Base-by-base conservation (phyloP, 257 asterid genomes). In the Jacaranda copaia region DNA sequence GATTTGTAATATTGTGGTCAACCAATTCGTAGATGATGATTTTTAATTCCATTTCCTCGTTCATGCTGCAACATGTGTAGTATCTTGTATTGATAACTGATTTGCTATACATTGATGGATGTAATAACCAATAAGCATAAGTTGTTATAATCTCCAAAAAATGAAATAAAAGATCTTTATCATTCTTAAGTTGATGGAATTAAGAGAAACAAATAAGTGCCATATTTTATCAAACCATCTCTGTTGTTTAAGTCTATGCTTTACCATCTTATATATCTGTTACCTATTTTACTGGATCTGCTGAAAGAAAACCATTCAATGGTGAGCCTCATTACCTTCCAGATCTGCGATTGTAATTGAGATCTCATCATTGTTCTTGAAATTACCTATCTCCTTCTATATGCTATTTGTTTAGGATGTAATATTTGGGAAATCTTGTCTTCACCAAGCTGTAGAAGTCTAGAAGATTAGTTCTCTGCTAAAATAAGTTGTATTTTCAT, bases 221-320 rank as follows among this genome's bases (percentile, higher is more conserved):
- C 35, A 48, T 69, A 56, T 74, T 65, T 48, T 7, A 62, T 65
- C 25, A 38, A 40, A 75, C 61, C 38, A 18, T 67, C 63, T 55
- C 19, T 25, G 5, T 58, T 66, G 61, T 67, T 71, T 36, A 57
- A 15, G 32, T 45, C 46, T 60, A 48, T 80, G 72, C n/a, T 72
- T 66, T 70, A 72, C 72, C 72, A 65, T 80, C 78, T 78, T 70
- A 78, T 53, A 45, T 72, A 15, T 73, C 55, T n/a, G n/a, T 81
- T n/a, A 25, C 74, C 64, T 66, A 57, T 78, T 84, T n/a, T 79
- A 72, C 92, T 87, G 95, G 90, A 65, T 56, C 87, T 77, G 74
- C 80, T 70, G 88, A 79, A 52, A 65, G 78, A 77, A 79, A 67
- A 79, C 70, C 91, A 77, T 56, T 79, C 56, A 64, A 43, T 57